Base-by-base conservation (phyloP, 495 filamentous ascomycete genomes). In the Echria macrotheca region DNA sequence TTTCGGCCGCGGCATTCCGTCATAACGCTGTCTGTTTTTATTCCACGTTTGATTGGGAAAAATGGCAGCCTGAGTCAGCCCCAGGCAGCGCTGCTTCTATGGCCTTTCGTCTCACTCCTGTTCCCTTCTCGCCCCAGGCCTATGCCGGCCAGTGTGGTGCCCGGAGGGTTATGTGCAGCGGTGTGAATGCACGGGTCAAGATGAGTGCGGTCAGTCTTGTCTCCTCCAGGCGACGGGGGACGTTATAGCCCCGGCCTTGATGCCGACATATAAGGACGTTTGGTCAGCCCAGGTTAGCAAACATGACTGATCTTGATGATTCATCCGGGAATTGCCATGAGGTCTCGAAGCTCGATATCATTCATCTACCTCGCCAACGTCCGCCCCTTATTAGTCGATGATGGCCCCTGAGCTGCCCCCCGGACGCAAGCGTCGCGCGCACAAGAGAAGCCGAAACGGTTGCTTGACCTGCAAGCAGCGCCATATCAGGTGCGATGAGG, bases 401-500 rank as follows among this genome's bases (percentile, higher is more conserved):
- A 37, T 41, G 26, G 8, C 32, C 11, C 15, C 32, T n/a, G 42
- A 37, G 8, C 35, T 21, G 17, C 33, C 44, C 14, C 51, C 47
- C 12, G 55, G 44, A 1, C 43, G 56, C 18, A 55, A 55, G 15
- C 53, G 61, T 29, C 56, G 61, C 17, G 52, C 59, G 33, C 63
- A 66, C 29, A 63, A 60, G 51, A 47, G 63, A 40, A 61, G 57
- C 50, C 74, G 85, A 24, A 87, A 86, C 60, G 85, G 85, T 18
- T 89, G 85, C 61, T 79, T 79, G 64, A 87, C 85, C 2, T 89
- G 85, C 72, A 89, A 89, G 72, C 75, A 78, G 63, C 73, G 84
- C 52, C 85, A 89, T 69, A 88, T 89, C 56, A 79, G 85, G 37
- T 89, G 85, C 64, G 85, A 89, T 57, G 85, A 89, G 61, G 82